phyloP scores from a whole-genome alignment of 176 grass and related monocot species.

The Lolium perenne region DNA sequence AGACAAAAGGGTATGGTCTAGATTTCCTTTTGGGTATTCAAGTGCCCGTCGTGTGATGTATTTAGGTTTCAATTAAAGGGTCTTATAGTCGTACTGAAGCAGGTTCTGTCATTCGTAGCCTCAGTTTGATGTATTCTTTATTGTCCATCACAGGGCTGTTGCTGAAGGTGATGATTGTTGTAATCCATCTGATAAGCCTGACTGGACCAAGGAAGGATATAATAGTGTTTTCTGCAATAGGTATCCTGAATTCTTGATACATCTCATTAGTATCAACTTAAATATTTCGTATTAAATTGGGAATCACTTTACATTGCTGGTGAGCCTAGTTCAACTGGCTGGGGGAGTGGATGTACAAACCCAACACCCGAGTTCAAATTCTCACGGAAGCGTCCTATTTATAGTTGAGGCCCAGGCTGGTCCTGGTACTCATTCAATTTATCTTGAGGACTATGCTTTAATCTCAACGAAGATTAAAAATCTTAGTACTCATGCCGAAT shows the following conservation, averaged over 20 bases:
- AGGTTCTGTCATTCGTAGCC: background rate
- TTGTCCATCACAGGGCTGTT: background rate
- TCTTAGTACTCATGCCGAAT: no score
- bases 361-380: no score
- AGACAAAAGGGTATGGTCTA: slow-evolving; percentile 6
- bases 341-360: no score
- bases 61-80: background rate
- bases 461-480: no score
- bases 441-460: no score
- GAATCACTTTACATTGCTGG: slow-evolving; percentile 5
- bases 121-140: background rate
- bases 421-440: no score
- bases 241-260: background rate
- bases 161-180: background rate
- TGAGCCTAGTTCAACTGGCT: no score
- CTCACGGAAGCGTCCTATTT: background rate
- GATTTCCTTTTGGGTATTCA: background rate
- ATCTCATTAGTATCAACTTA: background rate
- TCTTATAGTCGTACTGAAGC: background rate
- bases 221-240: background rate
- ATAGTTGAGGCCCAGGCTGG: background rate
- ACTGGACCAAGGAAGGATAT: background rate
- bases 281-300: background rate
- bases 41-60: background rate
- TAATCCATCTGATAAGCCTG: background rate